Conservation (phyloP, 495 filamentous ascomycete species). For the Arthonia radiata region DNA sequence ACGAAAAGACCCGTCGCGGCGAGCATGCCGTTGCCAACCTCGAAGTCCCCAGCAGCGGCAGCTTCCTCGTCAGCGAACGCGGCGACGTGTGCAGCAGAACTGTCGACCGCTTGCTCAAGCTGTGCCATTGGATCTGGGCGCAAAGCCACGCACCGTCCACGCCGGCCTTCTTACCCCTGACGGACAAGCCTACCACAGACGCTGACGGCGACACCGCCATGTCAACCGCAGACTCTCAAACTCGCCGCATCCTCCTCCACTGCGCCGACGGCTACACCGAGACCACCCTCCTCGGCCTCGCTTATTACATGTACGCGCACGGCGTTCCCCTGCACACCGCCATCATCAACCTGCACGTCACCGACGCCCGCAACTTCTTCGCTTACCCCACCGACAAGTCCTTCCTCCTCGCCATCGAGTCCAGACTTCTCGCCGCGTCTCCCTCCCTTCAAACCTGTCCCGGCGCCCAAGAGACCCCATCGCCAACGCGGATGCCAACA, state of each 20-base stretch:
- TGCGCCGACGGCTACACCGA: slow-evolving; percentile 95
- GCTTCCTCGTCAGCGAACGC: too few relatives aligned
- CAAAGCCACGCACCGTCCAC: too few relatives aligned
- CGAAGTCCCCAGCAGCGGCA: slow-evolving; percentile 83
- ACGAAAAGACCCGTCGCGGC: slow-evolving; percentile 10
- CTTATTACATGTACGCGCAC: slow-evolving; percentile 78
- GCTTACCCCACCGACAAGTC: slow-evolving; percentile 77
- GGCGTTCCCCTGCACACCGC: slow-evolving; percentile 56
- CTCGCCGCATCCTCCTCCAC: slow-evolving; percentile 57
- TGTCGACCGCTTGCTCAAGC: too few relatives aligned
- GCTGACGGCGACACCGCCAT: slow-evolving; percentile 35
- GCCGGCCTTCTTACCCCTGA: too few relatives aligned
- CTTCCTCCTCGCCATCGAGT: slow-evolving; percentile 48
- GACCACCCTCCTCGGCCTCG: slow-evolving; percentile 59
- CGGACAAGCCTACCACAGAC: too few relatives aligned
- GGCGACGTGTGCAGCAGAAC: too few relatives aligned
- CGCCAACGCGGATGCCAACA: slow-evolving; percentile 10
- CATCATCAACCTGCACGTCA: slow-evolving; percentile 64
- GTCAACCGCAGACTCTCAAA: slow-evolving; percentile 1
- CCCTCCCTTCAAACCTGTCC: too few relatives aligned
- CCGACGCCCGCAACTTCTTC: slow-evolving; percentile 77
- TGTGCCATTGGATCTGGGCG: too few relatives aligned
- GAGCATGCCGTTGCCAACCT: slow-evolving; percentile 30
- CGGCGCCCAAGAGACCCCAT: too few relatives aligned
- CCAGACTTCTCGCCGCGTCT: slow-evolving; percentile 25